Evolutionary conservation across 495 filamentous ascomycete species (phyloP), one percentile per base, ranked within the genome.

Genomic region (Penicillium lividum): DNA sequence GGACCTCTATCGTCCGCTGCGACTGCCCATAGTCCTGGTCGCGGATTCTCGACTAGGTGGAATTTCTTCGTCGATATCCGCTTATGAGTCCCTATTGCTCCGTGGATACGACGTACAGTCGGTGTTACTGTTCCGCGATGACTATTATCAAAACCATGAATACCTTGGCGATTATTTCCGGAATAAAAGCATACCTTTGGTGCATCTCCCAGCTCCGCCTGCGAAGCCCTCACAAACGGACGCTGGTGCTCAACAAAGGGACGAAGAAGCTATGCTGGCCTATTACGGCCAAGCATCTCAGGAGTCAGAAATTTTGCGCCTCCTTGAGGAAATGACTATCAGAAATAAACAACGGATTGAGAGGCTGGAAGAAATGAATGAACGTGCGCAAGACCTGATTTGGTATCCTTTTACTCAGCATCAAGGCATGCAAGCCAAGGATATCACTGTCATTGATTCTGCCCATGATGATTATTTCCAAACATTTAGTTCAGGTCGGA

Each of bases 381-480:
- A 62, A 3, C 69, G 76, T 31, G 89, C 89, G 0, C 69, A 80
- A 27, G 67, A 80, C 27, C 68, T 75, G 7, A 90, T 93, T 51
- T 93, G 89, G 89, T 90, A 91, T 60, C 89, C 89, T 0, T 93
- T 93, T 52, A 92, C 88, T 9, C 89, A 93, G 64, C 89, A 93
- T 43, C 77, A 81, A n/a, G 77, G 77, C 43, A 77, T 89, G 54
- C 68, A 68, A 4, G 64, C 80, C 5, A 72, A 84, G 31, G 82
- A 82, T 31, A 89, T 92, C 54, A 77, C 82, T 1, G 78, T 81
- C 2, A 89, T 93, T 55, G 89, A 93, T 62, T 91, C 89, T 0
- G 89, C 89, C 0, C 81, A 85, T 54, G 87, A 85, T 16, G 88
- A 91, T 64, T 85, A 82, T 68, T 93, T 92, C 69, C 86, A 91